Conservation (phyloP, 148 eudicot genomes). For the Heliosperma pusillum region DNA sequence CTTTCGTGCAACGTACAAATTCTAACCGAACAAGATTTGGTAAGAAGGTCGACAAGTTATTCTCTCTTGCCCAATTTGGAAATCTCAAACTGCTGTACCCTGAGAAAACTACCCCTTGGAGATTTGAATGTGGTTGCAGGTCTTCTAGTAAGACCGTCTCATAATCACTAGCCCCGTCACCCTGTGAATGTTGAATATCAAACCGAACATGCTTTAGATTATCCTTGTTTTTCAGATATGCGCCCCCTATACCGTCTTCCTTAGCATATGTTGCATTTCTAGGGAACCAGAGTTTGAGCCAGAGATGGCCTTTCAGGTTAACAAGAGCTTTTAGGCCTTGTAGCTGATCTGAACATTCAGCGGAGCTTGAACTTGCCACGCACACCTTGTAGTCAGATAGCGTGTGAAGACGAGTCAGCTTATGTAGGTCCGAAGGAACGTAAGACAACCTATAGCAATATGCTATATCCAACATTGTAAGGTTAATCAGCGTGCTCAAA, state of each 20-base stretch:
- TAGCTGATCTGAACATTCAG: conserved; percentile 13
- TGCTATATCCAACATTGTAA: conserved; percentile 16
- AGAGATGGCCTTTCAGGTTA: conserved; percentile 11
- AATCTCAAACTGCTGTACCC: conserved; percentile 18
- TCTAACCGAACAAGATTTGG: conserved; percentile 23
- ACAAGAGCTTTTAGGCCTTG: conserved; percentile 19
- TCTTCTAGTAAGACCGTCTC: conserved; percentile 15
- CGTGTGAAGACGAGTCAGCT: conserved; percentile 15
- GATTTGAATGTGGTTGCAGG: conserved; percentile 26
- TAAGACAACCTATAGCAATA: conserved; percentile 2
- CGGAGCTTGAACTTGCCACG: conserved; percentile 1
- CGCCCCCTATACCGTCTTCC: conserved; percentile 3
- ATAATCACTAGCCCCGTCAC: background rate
- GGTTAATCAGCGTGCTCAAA: conserved; percentile 18
- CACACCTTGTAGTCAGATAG: conserved; percentile 11
- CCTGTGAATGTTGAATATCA: conserved; percentile 7
- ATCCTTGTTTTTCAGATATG: conserved; percentile 17
- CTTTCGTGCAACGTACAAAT: background rate
- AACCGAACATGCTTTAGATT: background rate
- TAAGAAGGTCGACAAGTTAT: conserved; percentile 10
- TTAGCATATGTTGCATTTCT: conserved; percentile 1
- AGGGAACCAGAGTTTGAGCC: conserved; percentile 4
- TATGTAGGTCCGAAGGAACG: conserved; percentile 14
- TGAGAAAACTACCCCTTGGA: conserved; percentile 7
- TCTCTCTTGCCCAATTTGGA: conserved; percentile 20